These are phyloP conservation scores for Luzula sylvatica DNA, from an alignment of 176 grass and related monocot genomes.

Conservation along the genomic window DNA sequence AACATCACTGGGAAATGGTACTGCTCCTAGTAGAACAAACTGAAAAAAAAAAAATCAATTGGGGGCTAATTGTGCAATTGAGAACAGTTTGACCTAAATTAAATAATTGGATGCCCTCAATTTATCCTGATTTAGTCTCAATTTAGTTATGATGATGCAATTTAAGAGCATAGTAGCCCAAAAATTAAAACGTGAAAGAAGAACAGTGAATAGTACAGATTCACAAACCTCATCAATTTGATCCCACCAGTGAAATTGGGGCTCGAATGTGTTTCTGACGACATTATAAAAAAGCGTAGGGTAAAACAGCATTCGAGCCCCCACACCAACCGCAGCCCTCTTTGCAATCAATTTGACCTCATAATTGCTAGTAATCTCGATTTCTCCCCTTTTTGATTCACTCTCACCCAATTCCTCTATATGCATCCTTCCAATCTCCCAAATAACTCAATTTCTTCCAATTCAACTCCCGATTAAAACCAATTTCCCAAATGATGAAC, in stretches of 20 bases:
- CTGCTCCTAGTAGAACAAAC: constrained; percentile 79
- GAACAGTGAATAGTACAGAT: not conserved
- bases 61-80: not conserved
- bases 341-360: constrained; percentile 43
- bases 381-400: constrained; percentile 8
- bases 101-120: not conserved
- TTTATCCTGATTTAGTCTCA: not conserved
- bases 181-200: not conserved
- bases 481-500: not conserved
- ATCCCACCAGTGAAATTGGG: constrained; percentile 99
- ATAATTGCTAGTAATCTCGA: constrained; percentile 11
- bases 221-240: constrained; percentile 60
- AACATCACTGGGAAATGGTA: constrained; percentile 86
- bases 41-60: constrained; percentile 22
- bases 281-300: constrained; percentile 91
- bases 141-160: not conserved
- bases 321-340: constrained; percentile 66
- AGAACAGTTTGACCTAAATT: not conserved
- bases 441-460: not conserved
- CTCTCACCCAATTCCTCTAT: constrained; percentile 52
- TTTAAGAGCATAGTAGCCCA: not conserved
- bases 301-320: constrained; percentile 85
- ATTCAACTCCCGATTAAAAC: not conserved
- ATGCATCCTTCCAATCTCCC: constrained; percentile 29
- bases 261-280: constrained; percentile 53